Evolutionary conservation across 106 monocot species (phyloP).

Genomic region (Narthecium ossifragum): DNA sequence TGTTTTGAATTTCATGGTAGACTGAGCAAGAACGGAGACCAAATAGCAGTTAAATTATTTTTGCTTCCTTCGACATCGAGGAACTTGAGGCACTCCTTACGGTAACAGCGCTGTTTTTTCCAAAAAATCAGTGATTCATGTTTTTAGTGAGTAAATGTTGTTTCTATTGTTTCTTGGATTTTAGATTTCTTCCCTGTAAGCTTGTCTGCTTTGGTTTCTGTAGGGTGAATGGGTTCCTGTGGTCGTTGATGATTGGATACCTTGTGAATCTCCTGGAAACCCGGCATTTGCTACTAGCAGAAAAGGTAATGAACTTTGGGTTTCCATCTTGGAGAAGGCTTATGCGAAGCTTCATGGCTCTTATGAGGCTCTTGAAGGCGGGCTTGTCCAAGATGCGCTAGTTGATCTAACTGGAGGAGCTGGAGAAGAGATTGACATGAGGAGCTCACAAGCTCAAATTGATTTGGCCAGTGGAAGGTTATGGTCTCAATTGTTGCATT

Average conservation of each 20-base stretch:
- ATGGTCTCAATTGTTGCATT: constrained; percentile 93
- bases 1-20: too few relatives aligned
- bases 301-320: constrained; percentile 93
- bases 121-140: too few relatives aligned
- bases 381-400: constrained; percentile 99
- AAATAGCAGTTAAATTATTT: too few relatives aligned
- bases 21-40: too few relatives aligned
- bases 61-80: too few relatives aligned
- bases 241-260: constrained; percentile 98
- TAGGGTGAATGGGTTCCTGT: constrained; percentile 99
- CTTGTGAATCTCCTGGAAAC: constrained; percentile 87
- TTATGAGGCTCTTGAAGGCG: constrained; percentile 95
- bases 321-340: constrained; percentile 94
- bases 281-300: constrained; percentile 97
- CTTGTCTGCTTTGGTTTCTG: too few relatives aligned
- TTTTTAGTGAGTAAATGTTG: too few relatives aligned
- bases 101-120: too few relatives aligned
- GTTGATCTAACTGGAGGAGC: constrained; percentile 98
- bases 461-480: constrained; percentile 96
- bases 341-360: constrained; percentile 99
- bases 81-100: too few relatives aligned
- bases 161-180: too few relatives aligned
- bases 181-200: too few relatives aligned
- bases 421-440: constrained; percentile 98
- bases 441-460: constrained; percentile 87